Conservation (phyloP, 306 rosid species). For the Crotalaria pallida region DNA sequence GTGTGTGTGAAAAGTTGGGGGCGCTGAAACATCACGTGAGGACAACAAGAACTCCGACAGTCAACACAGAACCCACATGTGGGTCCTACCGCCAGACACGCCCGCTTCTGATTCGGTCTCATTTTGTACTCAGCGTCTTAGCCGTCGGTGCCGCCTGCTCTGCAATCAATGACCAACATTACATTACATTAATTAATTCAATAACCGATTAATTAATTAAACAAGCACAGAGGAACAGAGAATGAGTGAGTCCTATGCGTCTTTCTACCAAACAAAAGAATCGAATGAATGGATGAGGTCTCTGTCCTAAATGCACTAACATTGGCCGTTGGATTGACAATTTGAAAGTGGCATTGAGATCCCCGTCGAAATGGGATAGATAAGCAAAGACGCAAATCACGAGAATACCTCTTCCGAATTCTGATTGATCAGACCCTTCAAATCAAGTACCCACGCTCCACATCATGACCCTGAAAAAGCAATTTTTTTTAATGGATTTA, state of each 20-base stretch:
- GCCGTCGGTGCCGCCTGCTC: conserved; percentile 62
- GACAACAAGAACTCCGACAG: conserved; percentile 67
- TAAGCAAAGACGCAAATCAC: conserved; percentile 27
- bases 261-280: neutral
- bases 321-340: conserved; percentile 28
- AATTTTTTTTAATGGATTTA: neutral
- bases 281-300: neutral
- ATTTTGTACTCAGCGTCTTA: conserved; percentile 30
- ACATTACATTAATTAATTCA: neutral
- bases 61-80: conserved; percentile 38
- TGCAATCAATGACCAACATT: neutral
- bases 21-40: conserved; percentile 60
- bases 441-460: conserved; percentile 22
- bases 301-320: neutral
- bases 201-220: too few relatives aligned
- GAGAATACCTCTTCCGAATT: conserved; percentile 6
- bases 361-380: conserved; percentile 6
- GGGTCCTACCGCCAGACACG: conserved; percentile 36
- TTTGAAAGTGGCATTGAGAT: neutral
- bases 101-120: conserved; percentile 38
- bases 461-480: conserved; percentile 28
- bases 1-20: conserved; percentile 22
- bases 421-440: neutral
- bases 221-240: too few relatives aligned
- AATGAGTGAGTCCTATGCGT: neutral